phyloP scores from a whole-genome alignment of 352 stramenopile species.

The Phytopythium helicoides region DNA sequence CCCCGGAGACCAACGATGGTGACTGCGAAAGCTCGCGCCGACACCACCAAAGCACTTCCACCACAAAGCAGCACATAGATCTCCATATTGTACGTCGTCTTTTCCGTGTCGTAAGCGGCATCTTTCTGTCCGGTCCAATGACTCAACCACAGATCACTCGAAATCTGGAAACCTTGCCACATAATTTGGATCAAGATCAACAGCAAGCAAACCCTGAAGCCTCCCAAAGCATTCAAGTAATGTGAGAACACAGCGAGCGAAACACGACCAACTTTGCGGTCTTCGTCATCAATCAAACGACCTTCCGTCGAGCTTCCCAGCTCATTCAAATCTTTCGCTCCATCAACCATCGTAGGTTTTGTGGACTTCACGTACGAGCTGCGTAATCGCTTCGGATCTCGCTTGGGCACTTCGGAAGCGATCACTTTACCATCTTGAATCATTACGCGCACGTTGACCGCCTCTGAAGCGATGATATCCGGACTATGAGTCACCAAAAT shows the following conservation, averaged over 20 bases:
- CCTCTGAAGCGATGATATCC: constrained; percentile 42
- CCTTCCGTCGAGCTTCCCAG: too few species aligned
- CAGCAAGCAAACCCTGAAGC: constrained; percentile 10
- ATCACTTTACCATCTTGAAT: too few species aligned
- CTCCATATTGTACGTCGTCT: constrained; percentile 20
- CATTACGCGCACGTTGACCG: too few species aligned
- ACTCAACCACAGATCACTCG: constrained; percentile 30
- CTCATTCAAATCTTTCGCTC: too few species aligned
- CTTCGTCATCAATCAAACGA: constrained; percentile 45
- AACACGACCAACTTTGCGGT: constrained; percentile 34
- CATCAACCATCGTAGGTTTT: too few species aligned
- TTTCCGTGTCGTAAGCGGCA: constrained; percentile 11
- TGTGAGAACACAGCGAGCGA: constrained; percentile 26
- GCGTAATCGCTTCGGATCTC: too few species aligned
- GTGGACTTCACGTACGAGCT: too few species aligned
- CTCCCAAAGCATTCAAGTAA: constrained; percentile 41
- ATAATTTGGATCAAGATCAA: constrained; percentile 12
- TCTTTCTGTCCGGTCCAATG: constrained; percentile 35
- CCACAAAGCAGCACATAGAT: constrained; percentile 31
- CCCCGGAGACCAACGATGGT: constrained; percentile 29
- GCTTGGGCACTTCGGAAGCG: constrained; percentile 25
- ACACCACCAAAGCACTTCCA: constrained; percentile 27
- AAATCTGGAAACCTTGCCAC: constrained; percentile 34
- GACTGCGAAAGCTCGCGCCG: constrained; percentile 29
- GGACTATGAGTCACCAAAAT: constrained; percentile 91